Evolutionary conservation across 2,329 filamentous ascomycete species (phyloP), one percentile per base, ranked within the genome.

Genomic region (Fusarium ramigenum): DNA sequence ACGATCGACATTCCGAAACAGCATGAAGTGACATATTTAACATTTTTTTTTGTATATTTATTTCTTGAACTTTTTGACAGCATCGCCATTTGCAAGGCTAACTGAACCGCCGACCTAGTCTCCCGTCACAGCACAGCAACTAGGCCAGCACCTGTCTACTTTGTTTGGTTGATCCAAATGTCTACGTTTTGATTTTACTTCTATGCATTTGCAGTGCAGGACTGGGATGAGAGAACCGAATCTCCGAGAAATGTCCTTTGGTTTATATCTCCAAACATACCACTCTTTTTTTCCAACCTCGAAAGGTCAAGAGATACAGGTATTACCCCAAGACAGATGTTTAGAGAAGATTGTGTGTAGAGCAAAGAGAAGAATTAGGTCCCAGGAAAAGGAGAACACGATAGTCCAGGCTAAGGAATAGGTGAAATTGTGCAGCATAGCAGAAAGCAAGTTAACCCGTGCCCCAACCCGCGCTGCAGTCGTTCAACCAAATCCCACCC

Each of bases 361-460:
- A 78, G 76, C 74, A 78, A 75, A 61, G 19, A 59, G 66, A 73
- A 66, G 52, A 65, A 49, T 60, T 52, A 63, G 60, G 63, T 68
- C 44, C 57, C 60, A 52, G 42, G 49, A 63, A 64, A 66, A 64
- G 59, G 56, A 65, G 58, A 56, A 57, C 63, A 66, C 36, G 60
- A 42, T 63, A 67, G 56, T 54, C 56, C 66, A 74, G 68, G 66
- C 47, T 40, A 65, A 68, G 76, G 76, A 69, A 71, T 70, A 71
- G 76, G 71, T 77, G 75, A 69, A 61, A 76, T 77, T 75, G 72
- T 75, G 77, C 72, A 78, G 75, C 76, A 78, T 69, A 76, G 73
- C 76, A 78, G 76, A 77, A 77, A 78, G 74, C 76, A 78, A 74
- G 62, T 76, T 70, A 75, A 69, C 75, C 74, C 67, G 70, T 76